Conservation (phyloP, 2,329 filamentous ascomycete species). For the Xenosphaeropsis pyriputrescens region DNA sequence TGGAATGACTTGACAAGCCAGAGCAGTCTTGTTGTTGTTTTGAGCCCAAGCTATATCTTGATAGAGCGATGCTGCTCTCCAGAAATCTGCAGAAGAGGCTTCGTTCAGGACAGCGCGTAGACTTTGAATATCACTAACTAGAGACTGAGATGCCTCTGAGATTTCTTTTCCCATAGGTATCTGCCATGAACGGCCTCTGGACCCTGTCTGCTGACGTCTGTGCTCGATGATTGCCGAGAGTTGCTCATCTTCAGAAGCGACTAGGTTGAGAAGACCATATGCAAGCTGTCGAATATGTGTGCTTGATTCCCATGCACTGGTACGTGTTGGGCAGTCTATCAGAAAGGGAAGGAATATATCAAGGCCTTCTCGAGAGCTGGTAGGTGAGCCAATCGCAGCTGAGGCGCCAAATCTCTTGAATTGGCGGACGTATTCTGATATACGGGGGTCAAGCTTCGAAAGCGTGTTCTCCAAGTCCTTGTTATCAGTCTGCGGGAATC, state of each 20-base stretch:
- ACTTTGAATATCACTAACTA: conserved; percentile 6
- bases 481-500: background rate
- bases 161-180: conserved; percentile 11
- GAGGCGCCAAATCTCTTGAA: conserved; percentile 12
- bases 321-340: conserved; percentile 36
- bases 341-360: conserved; percentile 52
- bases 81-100: conserved; percentile 7
- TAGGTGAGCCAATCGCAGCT: conserved; percentile 2
- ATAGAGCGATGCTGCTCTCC: conserved; percentile 12
- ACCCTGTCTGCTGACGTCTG: conserved; percentile 11
- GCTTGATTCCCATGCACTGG: conserved; percentile 42
- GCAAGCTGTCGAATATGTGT: conserved; percentile 33
- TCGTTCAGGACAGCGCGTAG: conserved; percentile 6
- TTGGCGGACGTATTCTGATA: conserved; percentile 34
- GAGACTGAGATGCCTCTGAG: conserved; percentile 7
- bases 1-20: conserved; percentile 1
- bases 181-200: conserved; percentile 11
- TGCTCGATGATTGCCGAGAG: conserved; percentile 13
- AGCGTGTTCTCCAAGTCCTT: conserved; percentile 1
- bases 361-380: conserved; percentile 8
- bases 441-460: conserved; percentile 27
- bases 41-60: conserved; percentile 15
- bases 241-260: conserved; percentile 11
- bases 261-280: conserved; percentile 34
- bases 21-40: conserved; percentile 8